Base-by-base conservation (phyloP, 2,329 filamentous ascomycete genomes). In the Dactylella cylindrospora region DNA sequence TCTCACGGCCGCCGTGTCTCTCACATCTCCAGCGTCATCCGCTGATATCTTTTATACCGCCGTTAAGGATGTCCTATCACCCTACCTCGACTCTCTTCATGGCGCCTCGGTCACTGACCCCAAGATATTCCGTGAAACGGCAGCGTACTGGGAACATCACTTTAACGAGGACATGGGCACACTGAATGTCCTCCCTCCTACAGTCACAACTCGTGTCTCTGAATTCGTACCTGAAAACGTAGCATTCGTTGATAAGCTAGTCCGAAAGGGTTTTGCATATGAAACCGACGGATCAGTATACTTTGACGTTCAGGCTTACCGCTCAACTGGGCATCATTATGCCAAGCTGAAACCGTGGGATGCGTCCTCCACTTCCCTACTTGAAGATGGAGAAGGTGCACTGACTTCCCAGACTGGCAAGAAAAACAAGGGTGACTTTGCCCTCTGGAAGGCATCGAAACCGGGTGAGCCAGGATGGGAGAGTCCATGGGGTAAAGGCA, bases 401-500 rank as follows among this genome's bases (percentile, higher is more conserved):
- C 73, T 96, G 36, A 45, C 68, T 8, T 50, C 43, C 17, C 52
- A 64, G 13, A 64, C 57, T 10, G 55, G 50, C 15, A 97, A 97
- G 76, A 83, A 84, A 49, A 84, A 82, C 19, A 77, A 84, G 1
- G 84, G 86, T 5, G 90, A 97, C 70, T 97, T 97, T 74, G 90
- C 90, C 0, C 76, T 97, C 1, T 96, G 90, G 90, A 97, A 97
- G 73, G 84, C 85, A 49, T 90, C 86, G 1, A 96, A 95, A 74
- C 82, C 88, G 10, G 91, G 91, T 35, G 91, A 97, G 77, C 91
- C 91, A 0, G 86, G 82, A 66, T 97, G 91, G 91, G 78, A 83
- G 3, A 93, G 86, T 68, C 83, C 84, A 2, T 97, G 91, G 90
- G 90, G 91, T 3, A 79, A 84, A 52, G 90, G 90, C 3, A 79